A percentile compares a stretch with the other conserved stretches of the same genome.
Conservation (phyloP, 176 grass and related monocot genomes). For the Carex myosuroides region DNA sequence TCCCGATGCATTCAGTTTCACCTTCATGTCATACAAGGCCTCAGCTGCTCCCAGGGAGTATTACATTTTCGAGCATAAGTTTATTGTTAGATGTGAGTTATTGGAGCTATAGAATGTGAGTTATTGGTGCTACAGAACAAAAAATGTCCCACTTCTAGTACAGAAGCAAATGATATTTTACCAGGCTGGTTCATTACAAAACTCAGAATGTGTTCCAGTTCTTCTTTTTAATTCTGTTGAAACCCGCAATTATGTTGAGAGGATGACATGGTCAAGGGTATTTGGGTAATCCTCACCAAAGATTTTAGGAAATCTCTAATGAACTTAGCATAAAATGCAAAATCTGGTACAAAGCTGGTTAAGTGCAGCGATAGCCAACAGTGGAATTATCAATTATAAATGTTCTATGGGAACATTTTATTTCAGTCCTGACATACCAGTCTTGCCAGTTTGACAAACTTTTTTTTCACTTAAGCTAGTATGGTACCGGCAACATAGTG, state of each 20-base stretch:
- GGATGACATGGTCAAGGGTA: neutral
- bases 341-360: neutral
- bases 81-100: neutral
- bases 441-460: neutral
- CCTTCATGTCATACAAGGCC: constrained; percentile 52
- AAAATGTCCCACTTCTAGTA: neutral
- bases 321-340: neutral
- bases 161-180: neutral
- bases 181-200: neutral
- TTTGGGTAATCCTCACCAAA: neutral
- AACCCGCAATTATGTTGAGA: neutral
- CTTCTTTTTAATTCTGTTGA: neutral
- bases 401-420: neutral
- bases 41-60: constrained; percentile 18
- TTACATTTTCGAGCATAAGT: neutral
- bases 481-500: neutral
- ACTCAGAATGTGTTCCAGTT: neutral
- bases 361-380: neutral
- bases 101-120: neutral
- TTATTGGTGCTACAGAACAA: neutral
- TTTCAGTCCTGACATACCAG: neutral
- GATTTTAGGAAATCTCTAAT: neutral
- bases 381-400: neutral
- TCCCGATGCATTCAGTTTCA: constrained; percentile 26
- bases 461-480: neutral